A percentile compares a stretch with the other conserved stretches of the same genome.
phyloP scores from a whole-genome alignment of 306 rosid genomes.

The Trifolium pratense region DNA sequence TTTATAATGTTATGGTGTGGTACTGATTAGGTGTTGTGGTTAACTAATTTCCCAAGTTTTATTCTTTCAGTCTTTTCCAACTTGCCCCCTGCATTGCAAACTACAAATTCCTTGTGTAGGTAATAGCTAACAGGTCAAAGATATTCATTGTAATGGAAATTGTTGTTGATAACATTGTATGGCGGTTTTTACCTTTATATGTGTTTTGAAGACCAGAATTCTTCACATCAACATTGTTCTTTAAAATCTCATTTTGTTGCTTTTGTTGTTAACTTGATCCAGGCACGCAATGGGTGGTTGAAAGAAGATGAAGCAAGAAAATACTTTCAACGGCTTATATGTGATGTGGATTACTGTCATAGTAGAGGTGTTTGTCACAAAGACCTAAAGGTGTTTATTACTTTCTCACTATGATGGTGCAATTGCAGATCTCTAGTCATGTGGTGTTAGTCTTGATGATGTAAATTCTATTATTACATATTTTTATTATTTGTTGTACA shows the following conservation, averaged over 20 bases:
- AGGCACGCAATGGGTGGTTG: constrained; percentile 85
- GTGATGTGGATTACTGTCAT: constrained; percentile 95
- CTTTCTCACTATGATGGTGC: constrained; percentile 73
- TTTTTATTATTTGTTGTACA: no score
- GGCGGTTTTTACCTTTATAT: constrained; percentile 38
- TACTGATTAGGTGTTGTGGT: no score
- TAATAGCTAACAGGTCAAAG: constrained; percentile 95
- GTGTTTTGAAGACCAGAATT: constrained; percentile 13
- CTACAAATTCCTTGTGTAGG: constrained; percentile 60
- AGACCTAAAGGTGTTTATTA: constrained; percentile 72
- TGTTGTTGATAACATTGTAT: constrained; percentile 91
- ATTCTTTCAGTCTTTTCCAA: constrained; percentile 18
- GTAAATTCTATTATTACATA: constrained; percentile 72
- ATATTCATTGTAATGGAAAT: constrained; percentile 91
- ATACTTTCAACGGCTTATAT: constrained; percentile 90
- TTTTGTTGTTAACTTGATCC: constrained; percentile 35
- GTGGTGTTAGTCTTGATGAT: constrained; percentile 85
- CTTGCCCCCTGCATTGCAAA: constrained; percentile 31
- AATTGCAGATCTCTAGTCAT: constrained; percentile 94
- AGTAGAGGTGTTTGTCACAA: constrained; percentile 96
- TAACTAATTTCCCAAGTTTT: constrained; percentile 21
- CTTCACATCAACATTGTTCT: constrained; percentile 24
- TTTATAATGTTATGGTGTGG: no score
- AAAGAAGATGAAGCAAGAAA: constrained; percentile 97
- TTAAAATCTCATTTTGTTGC: constrained; percentile 26